These are phyloP conservation scores for Boletus huronensis DNA, from an alignment of 768 basidiomycete genomes.

Conservation along the genomic window DNA sequence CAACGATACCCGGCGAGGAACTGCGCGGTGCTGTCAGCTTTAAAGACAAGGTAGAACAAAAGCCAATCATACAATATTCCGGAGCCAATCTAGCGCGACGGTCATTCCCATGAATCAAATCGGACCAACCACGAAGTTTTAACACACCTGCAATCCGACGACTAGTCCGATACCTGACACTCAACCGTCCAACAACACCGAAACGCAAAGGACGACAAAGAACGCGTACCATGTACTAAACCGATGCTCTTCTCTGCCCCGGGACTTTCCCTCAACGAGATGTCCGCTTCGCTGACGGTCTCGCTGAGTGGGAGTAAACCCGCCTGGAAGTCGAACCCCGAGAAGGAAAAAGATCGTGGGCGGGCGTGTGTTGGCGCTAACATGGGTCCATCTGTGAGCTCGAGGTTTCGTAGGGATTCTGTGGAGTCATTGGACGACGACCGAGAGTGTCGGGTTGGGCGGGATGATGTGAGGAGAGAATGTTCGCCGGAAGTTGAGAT, in stretches of 20 bases:
- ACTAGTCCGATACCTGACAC: conserved; percentile 76
- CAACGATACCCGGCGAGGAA: conserved; percentile 89
- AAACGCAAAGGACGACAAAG: neutral
- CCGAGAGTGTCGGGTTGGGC: neutral
- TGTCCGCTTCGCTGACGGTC: conserved; percentile 70
- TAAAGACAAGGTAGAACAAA: neutral
- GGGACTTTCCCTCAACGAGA: conserved; percentile 40
- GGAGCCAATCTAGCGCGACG: conserved; percentile 65
- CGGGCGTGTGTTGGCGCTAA: conserved; percentile 24
- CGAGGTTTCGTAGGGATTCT: conserved; percentile 74
- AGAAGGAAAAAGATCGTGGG: conserved; percentile 62
- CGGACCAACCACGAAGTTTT: neutral
- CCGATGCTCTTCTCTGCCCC: conserved; percentile 76
- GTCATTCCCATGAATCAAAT: conserved; percentile 2
- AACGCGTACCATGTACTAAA: conserved; percentile 66
- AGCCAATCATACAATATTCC: conserved; percentile 78
- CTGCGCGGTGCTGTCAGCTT: conserved; percentile 35
- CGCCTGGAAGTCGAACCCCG: conserved; percentile 76
- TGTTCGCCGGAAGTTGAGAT: conserved; percentile 12
- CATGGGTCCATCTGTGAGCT: conserved; percentile 65
- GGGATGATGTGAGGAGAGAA: conserved; percentile 4
- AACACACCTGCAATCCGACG: conserved; percentile 68
- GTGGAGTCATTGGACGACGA: conserved; percentile 48
- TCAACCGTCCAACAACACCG: conserved; percentile 6
- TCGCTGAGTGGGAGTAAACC: conserved; percentile 75